A percentile compares a stretch with the other conserved stretches of the same genome.
These are phyloP conservation scores for Acorus calamus DNA, from an alignment of 106 monocot genomes.

Conservation along the genomic window DNA sequence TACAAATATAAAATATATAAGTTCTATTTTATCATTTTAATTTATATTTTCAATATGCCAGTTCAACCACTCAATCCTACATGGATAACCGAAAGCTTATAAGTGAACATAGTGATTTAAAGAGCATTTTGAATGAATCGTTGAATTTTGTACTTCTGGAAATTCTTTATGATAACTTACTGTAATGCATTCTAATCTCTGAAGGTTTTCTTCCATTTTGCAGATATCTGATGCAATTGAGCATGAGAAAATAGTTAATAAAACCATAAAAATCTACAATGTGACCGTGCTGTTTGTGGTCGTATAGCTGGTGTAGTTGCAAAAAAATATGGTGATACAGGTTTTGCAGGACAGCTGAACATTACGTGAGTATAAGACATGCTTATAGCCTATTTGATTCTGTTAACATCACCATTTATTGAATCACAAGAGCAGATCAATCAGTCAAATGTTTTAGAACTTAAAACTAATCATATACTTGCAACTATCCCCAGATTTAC, in stretches of 20 bases:
- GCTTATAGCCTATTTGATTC: not conserved
- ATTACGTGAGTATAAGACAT: slow-evolving; percentile 42
- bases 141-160: not conserved
- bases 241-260: slow-evolving; percentile 69
- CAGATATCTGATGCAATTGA: slow-evolving; percentile 89
- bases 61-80: too few species aligned
- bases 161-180: not conserved
- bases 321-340: slow-evolving; percentile 96
- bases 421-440: too few species aligned
- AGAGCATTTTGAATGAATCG: too few species aligned
- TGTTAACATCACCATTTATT: too few species aligned
- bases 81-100: too few species aligned
- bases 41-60: too few species aligned
- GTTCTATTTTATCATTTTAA: too few species aligned
- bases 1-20: too few species aligned
- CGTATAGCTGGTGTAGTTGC: slow-evolving; percentile 97
- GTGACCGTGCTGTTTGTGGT: slow-evolving; percentile 96
- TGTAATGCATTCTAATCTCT: not conserved
- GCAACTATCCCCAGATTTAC: slow-evolving; percentile 43
- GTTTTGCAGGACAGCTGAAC: slow-evolving; percentile 95
- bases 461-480: not conserved
- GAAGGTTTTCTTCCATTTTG: slow-evolving; percentile 1
- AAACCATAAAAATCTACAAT: slow-evolving; percentile 67
- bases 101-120: too few species aligned
- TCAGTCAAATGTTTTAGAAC: not conserved